phyloP scores from a whole-genome alignment of 192 early-diverging fungal genomes.

The Endogone sp. region DNA sequence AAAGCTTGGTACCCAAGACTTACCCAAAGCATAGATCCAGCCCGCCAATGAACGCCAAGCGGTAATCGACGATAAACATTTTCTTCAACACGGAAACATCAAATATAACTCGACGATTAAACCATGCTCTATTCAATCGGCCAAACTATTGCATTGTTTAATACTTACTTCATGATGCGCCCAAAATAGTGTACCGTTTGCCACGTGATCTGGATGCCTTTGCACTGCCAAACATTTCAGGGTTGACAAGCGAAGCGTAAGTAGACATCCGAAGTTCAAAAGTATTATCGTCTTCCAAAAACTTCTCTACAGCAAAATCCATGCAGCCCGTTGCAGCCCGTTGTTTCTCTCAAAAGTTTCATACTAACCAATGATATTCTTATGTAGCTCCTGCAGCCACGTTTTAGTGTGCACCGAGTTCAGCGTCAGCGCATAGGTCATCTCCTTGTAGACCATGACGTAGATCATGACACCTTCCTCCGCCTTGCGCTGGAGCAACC shows the following conservation, averaged over 20 bases:
- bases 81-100: constrained; percentile 57
- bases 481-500: constrained; percentile 75
- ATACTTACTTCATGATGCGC: constrained; percentile 65
- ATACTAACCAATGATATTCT: constrained; percentile 70
- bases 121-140: too few species aligned
- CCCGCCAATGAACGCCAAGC: constrained; percentile 81
- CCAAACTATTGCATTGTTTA: not conserved
- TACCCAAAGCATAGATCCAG: constrained; percentile 83
- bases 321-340: too few species aligned
- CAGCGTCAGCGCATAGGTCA: constrained; percentile 57
- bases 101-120: too few species aligned
- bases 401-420: constrained; percentile 71
- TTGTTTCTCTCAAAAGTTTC: not conserved
- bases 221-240: constrained; percentile 44
- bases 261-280: too few species aligned
- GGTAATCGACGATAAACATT: constrained; percentile 75
- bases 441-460: constrained; percentile 81
- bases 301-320: too few species aligned
- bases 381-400: constrained; percentile 62
- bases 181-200: constrained; percentile 76
- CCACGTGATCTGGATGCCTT: constrained; percentile 75
- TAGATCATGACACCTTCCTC: constrained; percentile 81
- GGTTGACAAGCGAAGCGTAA: not conserved
- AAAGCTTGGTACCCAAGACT: not conserved
- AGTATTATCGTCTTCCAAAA: not conserved